Base-by-base conservation (phyloP, 1,139 yeast species). In the Lodderomyces metapsilosis region DNA sequence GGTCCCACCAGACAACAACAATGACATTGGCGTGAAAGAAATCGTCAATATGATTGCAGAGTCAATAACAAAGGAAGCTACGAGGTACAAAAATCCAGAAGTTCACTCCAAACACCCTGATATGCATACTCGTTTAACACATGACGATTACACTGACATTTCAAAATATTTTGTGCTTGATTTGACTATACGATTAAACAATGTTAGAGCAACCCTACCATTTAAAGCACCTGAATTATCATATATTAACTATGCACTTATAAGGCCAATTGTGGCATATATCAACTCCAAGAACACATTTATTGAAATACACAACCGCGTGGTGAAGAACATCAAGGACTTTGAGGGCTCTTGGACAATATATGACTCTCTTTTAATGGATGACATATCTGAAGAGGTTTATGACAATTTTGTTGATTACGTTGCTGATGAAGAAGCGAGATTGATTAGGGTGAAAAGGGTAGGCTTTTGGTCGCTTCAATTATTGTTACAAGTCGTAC, bases 301-400 rank as follows among this genome's bases (percentile, higher is more conserved):
- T 52, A 91, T 92, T 48, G 97, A 96, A 38, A 82, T 92, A 47
- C 76, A 82, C 49, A 88, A 96, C 56, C 78, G 91, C 5, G 80
- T 92, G n/a, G 84, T 85, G 36, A 92, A 92, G 58, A 76, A 80
- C 40, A 65, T 88, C 22, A 69, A 71, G 28, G 98, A 92, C 56
- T 92, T 92, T 57, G 89, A 87, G 53, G 98, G 98, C 0, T 80
- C 96, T 4, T 92, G 98, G 98, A 92, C 98, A 1, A 74, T 89
- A 5, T 92, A 89, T 61, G 98, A 92, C 59, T 85, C 95, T 27
- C 71, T 85, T 43, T 69, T 92, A 46, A 88, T 92, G 96, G 95
- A 87, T 56, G 98, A 91, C 56, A 74, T 94, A 42, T 84, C 94
- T 28, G 84, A 84, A 35, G 95, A 88, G 52, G 95, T 91, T 2